These are phyloP conservation scores for Ophiocordyceps sinensis DNA, from an alignment of 2,329 filamentous ascomycete species.

Conservation along the genomic window DNA sequence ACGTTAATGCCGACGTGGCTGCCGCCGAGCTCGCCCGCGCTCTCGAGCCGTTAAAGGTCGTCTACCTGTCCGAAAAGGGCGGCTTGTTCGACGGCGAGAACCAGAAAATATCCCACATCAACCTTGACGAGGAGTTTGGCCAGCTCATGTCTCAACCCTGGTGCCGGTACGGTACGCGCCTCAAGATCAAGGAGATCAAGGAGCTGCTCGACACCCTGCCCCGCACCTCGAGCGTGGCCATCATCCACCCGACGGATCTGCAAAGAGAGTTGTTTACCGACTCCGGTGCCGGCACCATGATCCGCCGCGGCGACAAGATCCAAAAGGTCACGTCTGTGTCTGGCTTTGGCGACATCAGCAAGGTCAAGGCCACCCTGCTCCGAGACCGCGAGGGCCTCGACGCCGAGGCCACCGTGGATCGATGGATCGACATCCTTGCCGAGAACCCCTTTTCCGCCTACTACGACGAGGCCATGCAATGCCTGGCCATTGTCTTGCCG, in stretches of 20 bases:
- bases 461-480: slow-evolving; percentile 88
- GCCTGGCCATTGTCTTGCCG: slow-evolving; percentile 76
- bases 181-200: slow-evolving; percentile 98
- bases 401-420: slow-evolving; percentile 69
- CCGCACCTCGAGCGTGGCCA: slow-evolving; percentile 85
- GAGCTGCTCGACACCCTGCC: slow-evolving; percentile 80
- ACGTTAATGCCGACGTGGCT: slow-evolving; percentile 95
- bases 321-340: slow-evolving; percentile 55
- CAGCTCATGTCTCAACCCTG: slow-evolving; percentile 85
- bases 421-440: slow-evolving; percentile 68
- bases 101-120: slow-evolving; percentile 93
- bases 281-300: slow-evolving; percentile 84
- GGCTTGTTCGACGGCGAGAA: slow-evolving; percentile 87
- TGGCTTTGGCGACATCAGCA: slow-evolving; percentile 61
- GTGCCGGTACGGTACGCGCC: slow-evolving; percentile 85
- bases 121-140: slow-evolving; percentile 92
- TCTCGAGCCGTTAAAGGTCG: slow-evolving; percentile 88
- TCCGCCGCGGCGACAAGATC: slow-evolving; percentile 83
- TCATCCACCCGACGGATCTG: slow-evolving; percentile 89
- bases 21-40: slow-evolving; percentile 83
- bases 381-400: slow-evolving; percentile 72
- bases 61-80: slow-evolving; percentile 97
- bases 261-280: slow-evolving; percentile 97
- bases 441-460: slow-evolving; percentile 78
- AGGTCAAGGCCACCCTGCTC: slow-evolving; percentile 69